Base-by-base conservation (phyloP, 1,284 basidiomycete genomes). In the Phenoliferia sp. region DNA sequence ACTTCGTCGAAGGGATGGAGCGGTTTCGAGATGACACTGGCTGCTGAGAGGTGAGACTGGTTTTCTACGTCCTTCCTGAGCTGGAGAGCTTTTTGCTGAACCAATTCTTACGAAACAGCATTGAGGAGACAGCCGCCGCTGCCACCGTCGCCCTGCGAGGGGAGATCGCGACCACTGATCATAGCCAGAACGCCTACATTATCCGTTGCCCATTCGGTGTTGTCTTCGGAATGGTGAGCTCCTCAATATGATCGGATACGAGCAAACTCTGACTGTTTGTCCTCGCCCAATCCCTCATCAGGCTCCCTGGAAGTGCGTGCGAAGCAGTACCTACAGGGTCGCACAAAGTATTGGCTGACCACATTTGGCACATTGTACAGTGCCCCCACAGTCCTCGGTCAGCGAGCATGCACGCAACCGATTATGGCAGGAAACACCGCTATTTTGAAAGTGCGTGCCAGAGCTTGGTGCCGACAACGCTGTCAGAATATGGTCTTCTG, bases 391-490 rank as follows among this genome's bases (percentile, higher is more conserved):
- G 72, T 75, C 3, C 74, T 80, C 12, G 74, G 69, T 3, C 69
- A 77, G 36, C 73, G 79, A 0, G 68, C 77, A 0, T 69, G 77
- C 50, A 65, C 78, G 2, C 78, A 78, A 33, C 76, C 80, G 2
- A 77, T 80, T 62, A 78, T 79, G 54, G 78, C 77, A 0, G 79
- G 79, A 15, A 79, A 79, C 61, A 71, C 72, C 3, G 73, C 70
- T 15, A 70, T 78, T 3, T 60, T 66, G 54, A 71, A 69, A 54
- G 32, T 52, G 29, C 33, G 12, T 36, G 4, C 63, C 31, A 15
- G 15, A 34, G n/a, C 59, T 39, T 60, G 28, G 5, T 22, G 6
- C 59, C 9, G 26, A 39, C 33, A 35, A 15, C 32, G 12, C 31
- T 4, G 32, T n/a, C 12, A 56, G 28, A 31, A 5, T 5, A 28